phyloP scores from a whole-genome alignment of 2,329 filamentous ascomycete genomes.

The Talaromyces rugulosus region DNA sequence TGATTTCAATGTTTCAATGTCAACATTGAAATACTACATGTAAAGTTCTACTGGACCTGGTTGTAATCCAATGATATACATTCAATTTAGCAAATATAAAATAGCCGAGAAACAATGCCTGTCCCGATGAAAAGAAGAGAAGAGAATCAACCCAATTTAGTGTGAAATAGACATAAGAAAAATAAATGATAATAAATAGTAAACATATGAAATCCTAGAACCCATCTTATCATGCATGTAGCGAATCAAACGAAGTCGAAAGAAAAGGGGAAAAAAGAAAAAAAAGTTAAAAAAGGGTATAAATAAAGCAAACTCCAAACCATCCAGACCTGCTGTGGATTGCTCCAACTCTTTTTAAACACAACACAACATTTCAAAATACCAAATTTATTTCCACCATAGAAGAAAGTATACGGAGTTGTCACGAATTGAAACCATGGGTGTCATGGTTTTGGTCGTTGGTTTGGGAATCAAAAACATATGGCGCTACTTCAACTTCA shows the following conservation, averaged over 20 bases:
- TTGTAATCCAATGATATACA: not conserved
- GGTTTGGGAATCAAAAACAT: not conserved
- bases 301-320: not conserved
- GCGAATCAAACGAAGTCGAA: not conserved
- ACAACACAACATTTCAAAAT: not conserved
- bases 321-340: conserved; percentile 2
- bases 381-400: not conserved
- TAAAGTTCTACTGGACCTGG: too few relatives aligned
- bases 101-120: not conserved
- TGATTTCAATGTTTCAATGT: not conserved
- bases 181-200: not conserved
- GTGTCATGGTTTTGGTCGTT: not conserved
- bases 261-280: not conserved
- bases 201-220: not conserved
- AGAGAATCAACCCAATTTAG: not conserved
- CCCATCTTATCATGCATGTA: not conserved
- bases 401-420: not conserved
- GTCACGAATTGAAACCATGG: not conserved
- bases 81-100: not conserved
- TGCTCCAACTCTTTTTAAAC: conserved; percentile 2
- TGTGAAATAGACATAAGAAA: not conserved
- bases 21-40: too few relatives aligned
- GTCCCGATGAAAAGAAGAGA: not conserved
- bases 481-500: not conserved
- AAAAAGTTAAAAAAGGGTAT: conserved; percentile 3